A percentile compares a stretch with the other conserved stretches of the same genome.
phyloP scores from a whole-genome alignment of 495 filamentous ascomycete species.

The Haplographium delicatum region DNA sequence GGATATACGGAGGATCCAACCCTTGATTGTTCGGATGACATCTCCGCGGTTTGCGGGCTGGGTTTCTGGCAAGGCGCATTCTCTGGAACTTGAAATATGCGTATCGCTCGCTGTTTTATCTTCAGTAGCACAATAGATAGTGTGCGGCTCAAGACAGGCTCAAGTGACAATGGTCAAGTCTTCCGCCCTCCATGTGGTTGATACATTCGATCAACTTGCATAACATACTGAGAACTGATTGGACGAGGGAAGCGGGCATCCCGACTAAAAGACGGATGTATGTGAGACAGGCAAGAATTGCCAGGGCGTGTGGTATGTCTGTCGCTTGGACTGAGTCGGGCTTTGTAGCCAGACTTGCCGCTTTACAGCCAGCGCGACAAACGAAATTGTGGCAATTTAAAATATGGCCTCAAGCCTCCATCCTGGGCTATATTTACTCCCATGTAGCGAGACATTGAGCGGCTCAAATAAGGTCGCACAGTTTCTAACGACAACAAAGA shows the following conservation, averaged over 20 bases:
- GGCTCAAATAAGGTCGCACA: no score
- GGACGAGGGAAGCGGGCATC: no score
- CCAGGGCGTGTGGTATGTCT: background rate
- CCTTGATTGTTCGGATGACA: background rate
- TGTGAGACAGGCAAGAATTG: background rate
- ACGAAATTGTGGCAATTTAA: no score
- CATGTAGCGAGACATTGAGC: no score
- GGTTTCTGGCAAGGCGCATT: background rate
- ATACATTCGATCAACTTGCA: background rate
- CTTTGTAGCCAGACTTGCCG: background rate
- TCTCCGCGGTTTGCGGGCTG: background rate
- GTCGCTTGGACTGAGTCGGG: background rate
- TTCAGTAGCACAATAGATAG: background rate
- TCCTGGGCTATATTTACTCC: no score
- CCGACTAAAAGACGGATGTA: background rate
- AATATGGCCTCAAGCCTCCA: no score
- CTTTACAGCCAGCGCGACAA: no score
- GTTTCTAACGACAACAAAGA: no score
- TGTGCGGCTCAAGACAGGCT: background rate
- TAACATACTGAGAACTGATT: background rate
- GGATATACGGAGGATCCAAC: background rate
- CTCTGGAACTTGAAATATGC: background rate
- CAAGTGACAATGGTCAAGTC: background rate
- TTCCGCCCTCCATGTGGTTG: background rate
- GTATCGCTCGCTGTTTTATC: constrained; percentile 1